Percentiles rank a stretch among this genome's conserved stretches.
These are phyloP conservation scores for Vararia minispora DNA, from an alignment of 768 basidiomycete species.

Conservation along the genomic window DNA sequence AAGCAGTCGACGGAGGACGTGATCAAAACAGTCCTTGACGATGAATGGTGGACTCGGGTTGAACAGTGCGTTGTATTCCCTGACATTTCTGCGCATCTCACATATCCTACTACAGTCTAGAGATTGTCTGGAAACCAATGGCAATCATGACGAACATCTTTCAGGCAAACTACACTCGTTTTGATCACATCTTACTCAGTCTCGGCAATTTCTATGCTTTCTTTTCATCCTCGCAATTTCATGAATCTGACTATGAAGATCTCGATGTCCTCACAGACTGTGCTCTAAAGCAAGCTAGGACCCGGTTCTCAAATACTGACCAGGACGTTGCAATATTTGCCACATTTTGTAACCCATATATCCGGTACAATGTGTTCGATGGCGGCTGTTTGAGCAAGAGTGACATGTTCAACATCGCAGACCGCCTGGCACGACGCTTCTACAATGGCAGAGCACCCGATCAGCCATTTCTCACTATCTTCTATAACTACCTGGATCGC, in stretches of 20 bases:
- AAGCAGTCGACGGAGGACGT: background rate
- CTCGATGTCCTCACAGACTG: slow-evolving; percentile 4
- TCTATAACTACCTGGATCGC: background rate
- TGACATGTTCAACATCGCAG: background rate
- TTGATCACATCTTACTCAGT: slow-evolving; percentile 12
- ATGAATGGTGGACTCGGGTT: slow-evolving; percentile 3
- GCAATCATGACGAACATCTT: slow-evolving; percentile 13
- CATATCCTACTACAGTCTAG: background rate
- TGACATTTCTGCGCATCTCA: too few species aligned
- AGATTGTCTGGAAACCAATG: slow-evolving; percentile 10
- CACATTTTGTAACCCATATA: slow-evolving; percentile 24
- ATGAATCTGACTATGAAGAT: slow-evolving; percentile 5
- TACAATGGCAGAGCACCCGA: too few species aligned
- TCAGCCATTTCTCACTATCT: background rate
- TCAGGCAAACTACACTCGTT: slow-evolving; percentile 3
- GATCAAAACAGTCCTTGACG: slow-evolving; percentile 1
- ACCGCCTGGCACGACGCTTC: too few species aligned
- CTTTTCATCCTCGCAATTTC: too few species aligned
- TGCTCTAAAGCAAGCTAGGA: slow-evolving; percentile 24
- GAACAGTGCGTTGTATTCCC: slow-evolving; percentile 2
- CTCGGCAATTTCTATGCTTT: slow-evolving; percentile 13
- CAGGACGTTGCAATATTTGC: slow-evolving; percentile 26
- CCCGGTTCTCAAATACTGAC: slow-evolving; percentile 22
- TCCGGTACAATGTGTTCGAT: slow-evolving; percentile 8
- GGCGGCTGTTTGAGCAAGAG: background rate